Evolutionary conservation across 257 asterid genomes (phyloP).

Genomic region (Ilex aquifolium): DNA sequence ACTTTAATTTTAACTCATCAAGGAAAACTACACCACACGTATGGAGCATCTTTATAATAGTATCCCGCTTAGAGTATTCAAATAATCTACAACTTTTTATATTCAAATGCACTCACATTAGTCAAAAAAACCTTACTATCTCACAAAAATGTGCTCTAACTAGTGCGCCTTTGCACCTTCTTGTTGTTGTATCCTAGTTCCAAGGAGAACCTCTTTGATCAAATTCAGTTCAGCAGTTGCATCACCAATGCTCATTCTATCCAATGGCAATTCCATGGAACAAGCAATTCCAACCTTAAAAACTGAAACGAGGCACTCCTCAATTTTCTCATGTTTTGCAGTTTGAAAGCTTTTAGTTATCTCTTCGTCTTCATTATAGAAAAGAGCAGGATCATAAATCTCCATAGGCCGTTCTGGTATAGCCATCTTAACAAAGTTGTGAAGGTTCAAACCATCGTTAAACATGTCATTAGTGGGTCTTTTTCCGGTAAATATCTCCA

Average conservation of each 20-base stretch:
- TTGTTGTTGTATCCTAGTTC: neutral
- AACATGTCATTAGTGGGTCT: neutral
- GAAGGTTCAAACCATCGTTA: neutral
- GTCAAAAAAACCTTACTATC: too few species aligned
- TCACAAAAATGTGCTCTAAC: too few species aligned
- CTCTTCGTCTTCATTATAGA: too few species aligned
- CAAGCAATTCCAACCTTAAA: constrained; percentile 30
- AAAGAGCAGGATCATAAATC: neutral
- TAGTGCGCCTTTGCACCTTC: too few species aligned
- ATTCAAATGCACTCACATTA: too few species aligned
- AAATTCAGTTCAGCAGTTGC: constrained; percentile 11
- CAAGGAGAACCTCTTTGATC: constrained; percentile 2
- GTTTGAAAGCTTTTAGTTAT: too few species aligned
- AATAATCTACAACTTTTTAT: too few species aligned
- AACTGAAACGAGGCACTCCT: constrained; percentile 20
- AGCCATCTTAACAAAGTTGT: constrained; percentile 1
- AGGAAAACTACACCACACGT: too few species aligned
- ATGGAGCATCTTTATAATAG: too few species aligned
- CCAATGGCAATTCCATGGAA: constrained; percentile 18
- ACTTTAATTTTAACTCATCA: too few species aligned
- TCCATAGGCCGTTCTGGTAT: neutral
- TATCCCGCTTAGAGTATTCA: too few species aligned
- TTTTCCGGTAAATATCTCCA: neutral
- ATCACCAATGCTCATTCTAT: constrained; percentile 28
- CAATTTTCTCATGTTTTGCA: neutral